These are phyloP conservation scores for Cenchrus fungigraminus DNA, from an alignment of 176 grass and related monocot species.

Conservation along the genomic window DNA sequence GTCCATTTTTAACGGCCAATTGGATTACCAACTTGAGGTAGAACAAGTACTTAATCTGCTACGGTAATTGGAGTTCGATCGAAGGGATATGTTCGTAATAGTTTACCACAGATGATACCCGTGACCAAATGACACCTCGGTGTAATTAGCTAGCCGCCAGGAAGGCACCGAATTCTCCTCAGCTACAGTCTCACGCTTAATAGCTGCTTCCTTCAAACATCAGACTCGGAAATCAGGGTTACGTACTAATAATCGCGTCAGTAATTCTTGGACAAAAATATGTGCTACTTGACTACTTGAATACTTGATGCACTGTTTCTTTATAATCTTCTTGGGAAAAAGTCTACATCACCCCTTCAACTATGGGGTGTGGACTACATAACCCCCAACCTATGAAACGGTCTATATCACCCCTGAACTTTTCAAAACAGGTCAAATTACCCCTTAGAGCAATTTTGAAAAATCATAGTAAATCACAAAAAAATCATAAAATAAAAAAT, in stretches of 20 bases:
- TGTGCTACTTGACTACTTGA: not conserved
- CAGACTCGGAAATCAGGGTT: not conserved
- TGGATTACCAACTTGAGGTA: not conserved
- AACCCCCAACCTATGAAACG: too few species aligned
- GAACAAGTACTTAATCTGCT: not conserved
- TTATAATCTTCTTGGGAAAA: too few species aligned
- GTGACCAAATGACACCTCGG: not conserved
- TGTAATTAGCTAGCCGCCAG: not conserved
- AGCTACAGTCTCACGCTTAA: not conserved
- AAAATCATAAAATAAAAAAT: too few species aligned
- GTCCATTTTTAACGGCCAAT: not conserved
- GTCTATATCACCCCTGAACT: too few species aligned
- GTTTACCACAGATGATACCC: not conserved
- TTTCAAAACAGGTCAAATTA: too few species aligned
- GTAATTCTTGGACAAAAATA: not conserved
- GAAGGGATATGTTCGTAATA: not conserved
- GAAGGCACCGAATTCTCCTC: not conserved
- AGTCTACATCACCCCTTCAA: too few species aligned
- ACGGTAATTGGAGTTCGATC: conserved; percentile 1
- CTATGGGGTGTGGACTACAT: too few species aligned
- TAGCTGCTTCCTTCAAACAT: not conserved
- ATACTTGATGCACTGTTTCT: too few species aligned
- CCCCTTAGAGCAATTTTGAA: too few species aligned
- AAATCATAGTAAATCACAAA: too few species aligned
- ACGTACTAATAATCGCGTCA: not conserved